Evolutionary conservation across 805 yeast genomes (phyloP).

Genomic region (Millerozyma acaciae): DNA sequence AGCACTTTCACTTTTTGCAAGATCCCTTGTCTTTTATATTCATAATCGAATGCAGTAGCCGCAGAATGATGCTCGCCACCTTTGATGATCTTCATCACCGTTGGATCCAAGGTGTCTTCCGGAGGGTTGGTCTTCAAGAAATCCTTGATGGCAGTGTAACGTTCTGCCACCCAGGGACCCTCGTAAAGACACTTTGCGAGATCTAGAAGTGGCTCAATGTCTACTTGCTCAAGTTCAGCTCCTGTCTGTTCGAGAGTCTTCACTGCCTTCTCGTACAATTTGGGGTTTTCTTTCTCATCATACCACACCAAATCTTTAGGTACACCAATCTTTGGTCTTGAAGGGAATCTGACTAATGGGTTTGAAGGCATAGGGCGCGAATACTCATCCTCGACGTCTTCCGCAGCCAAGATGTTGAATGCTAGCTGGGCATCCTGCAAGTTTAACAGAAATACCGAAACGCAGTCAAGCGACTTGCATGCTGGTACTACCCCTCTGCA

Average conservation of each 20-base stretch:
- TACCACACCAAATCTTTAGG: slow-evolving; percentile 75
- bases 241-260: slow-evolving; percentile 42
- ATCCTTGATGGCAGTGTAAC: slow-evolving; percentile 78
- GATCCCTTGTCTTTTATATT: slow-evolving; percentile 81
- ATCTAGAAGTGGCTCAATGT: slow-evolving; percentile 72
- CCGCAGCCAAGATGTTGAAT: slow-evolving; percentile 66
- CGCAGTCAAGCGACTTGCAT: slow-evolving; percentile 90
- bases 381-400: slow-evolving; percentile 73
- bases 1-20: slow-evolving; percentile 57
- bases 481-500: slow-evolving; percentile 96
- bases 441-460: slow-evolving; percentile 76
- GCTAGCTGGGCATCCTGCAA: slow-evolving; percentile 79
- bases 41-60: slow-evolving; percentile 77
- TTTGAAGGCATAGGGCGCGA: slow-evolving; percentile 70
- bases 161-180: slow-evolving; percentile 98
- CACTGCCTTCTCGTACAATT: slow-evolving; percentile 60
- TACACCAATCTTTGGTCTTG: slow-evolving; percentile 65
- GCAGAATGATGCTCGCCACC: slow-evolving; percentile 79
- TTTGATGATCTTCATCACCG: slow-evolving; percentile 69
- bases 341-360: slow-evolving; percentile 57
- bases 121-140: slow-evolving; percentile 72
- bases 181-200: slow-evolving; percentile 88
- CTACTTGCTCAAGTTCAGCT: slow-evolving; percentile 53
- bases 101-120: slow-evolving; percentile 70
- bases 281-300: slow-evolving; percentile 76